Evolutionary conservation across 495 filamentous ascomycete genomes (phyloP).

Genomic region (Xylaria flabelliformis): DNA sequence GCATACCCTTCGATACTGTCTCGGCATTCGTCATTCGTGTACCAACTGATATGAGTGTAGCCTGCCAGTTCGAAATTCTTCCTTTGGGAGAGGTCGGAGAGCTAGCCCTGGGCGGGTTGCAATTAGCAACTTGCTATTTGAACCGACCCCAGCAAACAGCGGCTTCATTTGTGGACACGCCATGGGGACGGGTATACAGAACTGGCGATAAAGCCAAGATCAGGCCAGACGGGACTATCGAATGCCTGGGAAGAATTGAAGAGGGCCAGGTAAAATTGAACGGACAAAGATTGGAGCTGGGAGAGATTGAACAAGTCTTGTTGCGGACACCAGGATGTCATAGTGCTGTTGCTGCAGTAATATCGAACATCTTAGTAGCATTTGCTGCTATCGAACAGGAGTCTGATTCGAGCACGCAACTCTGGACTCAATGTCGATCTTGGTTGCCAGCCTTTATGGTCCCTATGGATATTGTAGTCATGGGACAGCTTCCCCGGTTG

Average conservation of each 20-base stretch:
- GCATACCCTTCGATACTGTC: slow-evolving; percentile 74
- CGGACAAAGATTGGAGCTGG: slow-evolving; percentile 82
- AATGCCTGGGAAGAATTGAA: slow-evolving; percentile 82
- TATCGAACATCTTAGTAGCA: slow-evolving; percentile 65
- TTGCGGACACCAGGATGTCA: slow-evolving; percentile 58
- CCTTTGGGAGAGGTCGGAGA: slow-evolving; percentile 76
- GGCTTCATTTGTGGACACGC: slow-evolving; percentile 67
- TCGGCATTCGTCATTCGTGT: slow-evolving; percentile 71
- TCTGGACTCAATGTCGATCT: slow-evolving; percentile 64
- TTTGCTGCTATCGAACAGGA: slow-evolving; percentile 64
- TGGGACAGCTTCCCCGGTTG: slow-evolving; percentile 68
- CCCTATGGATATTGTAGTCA: slow-evolving; percentile 68
- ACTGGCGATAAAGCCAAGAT: slow-evolving; percentile 86
- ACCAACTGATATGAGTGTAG: slow-evolving; percentile 24
- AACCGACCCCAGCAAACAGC: slow-evolving; percentile 80
- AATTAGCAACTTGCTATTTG: slow-evolving; percentile 82
- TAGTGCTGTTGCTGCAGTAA: slow-evolving; percentile 64
- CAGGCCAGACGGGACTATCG: slow-evolving; percentile 69
- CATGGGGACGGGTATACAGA: slow-evolving; percentile 70
- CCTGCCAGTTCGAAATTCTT: slow-evolving; percentile 55
- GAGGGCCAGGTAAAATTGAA: slow-evolving; percentile 82
- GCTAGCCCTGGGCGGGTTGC: slow-evolving; percentile 78
- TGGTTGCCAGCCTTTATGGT: slow-evolving; percentile 84
- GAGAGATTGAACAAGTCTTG: slow-evolving; percentile 78
- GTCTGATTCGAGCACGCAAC: slow-evolving; percentile 39